Conservation (phyloP, 164 flowering plant species). For the Aristolochia californica region DNA sequence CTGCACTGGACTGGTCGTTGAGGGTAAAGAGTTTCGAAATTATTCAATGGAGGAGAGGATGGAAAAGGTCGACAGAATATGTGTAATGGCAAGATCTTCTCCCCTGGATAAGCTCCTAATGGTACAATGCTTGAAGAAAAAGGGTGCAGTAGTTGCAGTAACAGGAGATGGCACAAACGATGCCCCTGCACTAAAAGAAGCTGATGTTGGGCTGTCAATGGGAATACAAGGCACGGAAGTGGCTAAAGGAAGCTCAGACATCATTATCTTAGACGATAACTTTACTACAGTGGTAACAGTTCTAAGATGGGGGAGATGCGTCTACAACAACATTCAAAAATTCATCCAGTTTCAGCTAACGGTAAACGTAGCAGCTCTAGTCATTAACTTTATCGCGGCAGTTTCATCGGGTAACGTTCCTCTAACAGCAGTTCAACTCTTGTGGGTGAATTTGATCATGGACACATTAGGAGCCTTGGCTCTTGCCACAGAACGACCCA, state of each 20-base stretch:
- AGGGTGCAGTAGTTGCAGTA: conserved; percentile 35
- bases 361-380: conserved; percentile 31
- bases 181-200: conserved; percentile 32
- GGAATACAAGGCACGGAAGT: conserved; percentile 40
- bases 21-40: conserved; percentile 29
- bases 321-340: conserved; percentile 35
- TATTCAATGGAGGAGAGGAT: conserved; percentile 27
- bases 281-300: conserved; percentile 27
- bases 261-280: conserved; percentile 31
- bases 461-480: conserved; percentile 14
- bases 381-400: conserved; percentile 28
- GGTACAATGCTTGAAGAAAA: conserved; percentile 30
- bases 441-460: conserved; percentile 44
- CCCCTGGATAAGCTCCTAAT: conserved; percentile 36
- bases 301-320: conserved; percentile 36
- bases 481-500: conserved; percentile 8
- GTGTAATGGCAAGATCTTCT: conserved; percentile 38
- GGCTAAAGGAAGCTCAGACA: conserved; percentile 25
- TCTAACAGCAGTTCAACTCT: conserved; percentile 26
- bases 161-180: conserved; percentile 42
- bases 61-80: conserved; percentile 22
- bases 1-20: conserved; percentile 18
- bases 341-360: conserved; percentile 47
- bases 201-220: conserved; percentile 37
- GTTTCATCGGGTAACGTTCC: conserved; percentile 29